Percentiles rank a stretch among this genome's conserved stretches.
Conservation (phyloP, 345 rosid species). For the Eutrema heterophyllum region DNA sequence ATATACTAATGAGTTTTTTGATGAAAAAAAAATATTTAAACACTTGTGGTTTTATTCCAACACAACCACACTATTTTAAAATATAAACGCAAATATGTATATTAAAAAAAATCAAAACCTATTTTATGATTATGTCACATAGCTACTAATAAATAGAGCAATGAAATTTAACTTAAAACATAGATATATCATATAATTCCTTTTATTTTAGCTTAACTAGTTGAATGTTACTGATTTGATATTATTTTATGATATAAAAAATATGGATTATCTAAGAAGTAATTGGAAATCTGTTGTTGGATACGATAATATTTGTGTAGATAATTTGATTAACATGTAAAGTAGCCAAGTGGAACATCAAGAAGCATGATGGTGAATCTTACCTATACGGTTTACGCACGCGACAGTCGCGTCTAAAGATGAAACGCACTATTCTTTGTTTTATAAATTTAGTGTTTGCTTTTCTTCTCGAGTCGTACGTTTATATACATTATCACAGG, state of each 20-base stretch:
- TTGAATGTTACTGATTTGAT: not conserved
- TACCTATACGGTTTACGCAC: constrained; percentile 30
- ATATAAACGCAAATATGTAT: not conserved
- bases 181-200: not conserved
- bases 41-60: not conserved
- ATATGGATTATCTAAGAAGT: not conserved
- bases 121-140: not conserved
- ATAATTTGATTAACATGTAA: constrained; percentile 18
- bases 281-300: not conserved
- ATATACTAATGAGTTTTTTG: not conserved
- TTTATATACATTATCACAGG: constrained; percentile 29
- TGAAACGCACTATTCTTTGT: constrained; percentile 27
- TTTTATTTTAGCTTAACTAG: not conserved
- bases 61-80: not conserved
- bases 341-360: constrained; percentile 22
- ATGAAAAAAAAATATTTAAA: not conserved
- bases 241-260: not conserved
- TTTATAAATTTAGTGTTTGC: constrained; percentile 3
- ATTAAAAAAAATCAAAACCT: no score
- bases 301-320: constrained; percentile 12
- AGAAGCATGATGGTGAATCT: constrained; percentile 24
- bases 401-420: constrained; percentile 22
- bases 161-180: not conserved
- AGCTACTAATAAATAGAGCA: not conserved
- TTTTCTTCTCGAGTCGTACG: constrained; percentile 20